A percentile compares a stretch with the other conserved stretches of the same genome.
These are phyloP conservation scores for Azolla pinnata DNA, from an alignment of 75 land plant genomes.

Conservation along the genomic window DNA sequence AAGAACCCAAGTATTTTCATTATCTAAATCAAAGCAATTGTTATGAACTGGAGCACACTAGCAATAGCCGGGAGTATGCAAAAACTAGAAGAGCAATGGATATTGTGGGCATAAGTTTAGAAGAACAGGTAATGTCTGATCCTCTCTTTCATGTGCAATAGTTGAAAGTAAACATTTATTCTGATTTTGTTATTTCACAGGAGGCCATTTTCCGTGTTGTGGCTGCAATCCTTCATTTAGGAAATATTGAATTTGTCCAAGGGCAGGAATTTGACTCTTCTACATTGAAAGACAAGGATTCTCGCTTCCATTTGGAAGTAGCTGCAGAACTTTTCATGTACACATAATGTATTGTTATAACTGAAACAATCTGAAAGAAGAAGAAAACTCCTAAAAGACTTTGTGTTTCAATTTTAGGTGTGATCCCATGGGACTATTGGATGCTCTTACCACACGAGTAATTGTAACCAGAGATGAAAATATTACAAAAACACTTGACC, in stretches of 20 bases:
- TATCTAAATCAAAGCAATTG: constrained; percentile 88
- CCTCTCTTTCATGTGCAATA: too few species aligned
- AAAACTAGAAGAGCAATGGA: constrained; percentile 96
- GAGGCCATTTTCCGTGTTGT: constrained; percentile 82
- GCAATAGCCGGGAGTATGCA: constrained; percentile 77
- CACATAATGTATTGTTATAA: background rate
- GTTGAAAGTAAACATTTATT: too few species aligned
- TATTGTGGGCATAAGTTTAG: constrained; percentile 76
- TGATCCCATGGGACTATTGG: constrained; percentile 44
- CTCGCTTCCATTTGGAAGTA: constrained; percentile 53
- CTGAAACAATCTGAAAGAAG: background rate
- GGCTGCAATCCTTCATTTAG: constrained; percentile 72
- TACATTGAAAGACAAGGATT: constrained; percentile 57
- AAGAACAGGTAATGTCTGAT: constrained; percentile 78
- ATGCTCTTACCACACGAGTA: constrained; percentile 67
- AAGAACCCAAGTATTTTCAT: constrained; percentile 65
- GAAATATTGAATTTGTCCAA: constrained; percentile 62
- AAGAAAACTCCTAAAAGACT: too few species aligned
- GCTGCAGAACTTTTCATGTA: constrained; percentile 79
- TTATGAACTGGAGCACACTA: constrained; percentile 67
- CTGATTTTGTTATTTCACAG: constrained; percentile 23
- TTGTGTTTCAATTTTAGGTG: constrained; percentile 71
- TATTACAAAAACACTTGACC: constrained; percentile 70
- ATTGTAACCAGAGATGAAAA: constrained; percentile 83
- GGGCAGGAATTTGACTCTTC: constrained; percentile 77